These are phyloP conservation scores for Peniophora sp. DNA, from an alignment of 1,284 basidiomycete genomes.

Conservation along the genomic window DNA sequence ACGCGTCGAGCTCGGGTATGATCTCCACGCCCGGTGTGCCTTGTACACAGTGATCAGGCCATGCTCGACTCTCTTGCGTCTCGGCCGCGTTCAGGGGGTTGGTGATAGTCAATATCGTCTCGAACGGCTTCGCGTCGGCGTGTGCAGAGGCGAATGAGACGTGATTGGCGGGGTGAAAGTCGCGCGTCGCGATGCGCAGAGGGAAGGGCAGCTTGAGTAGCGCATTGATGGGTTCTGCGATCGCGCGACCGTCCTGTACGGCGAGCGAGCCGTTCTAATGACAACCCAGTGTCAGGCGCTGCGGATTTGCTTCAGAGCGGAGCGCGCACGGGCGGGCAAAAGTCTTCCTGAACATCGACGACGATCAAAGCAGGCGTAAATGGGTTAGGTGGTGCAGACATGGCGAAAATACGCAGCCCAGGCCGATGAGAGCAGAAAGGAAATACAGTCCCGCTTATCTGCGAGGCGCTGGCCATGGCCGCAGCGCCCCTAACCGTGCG, in stretches of 20 bases:
- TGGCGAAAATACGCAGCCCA: too few relatives aligned
- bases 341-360: constrained; percentile 60
- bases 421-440: too few relatives aligned
- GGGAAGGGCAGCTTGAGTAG: constrained; percentile 33
- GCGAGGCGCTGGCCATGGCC: too few relatives aligned
- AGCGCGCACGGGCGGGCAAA: constrained; percentile 41
- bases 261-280: constrained; percentile 41
- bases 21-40: constrained; percentile 34
- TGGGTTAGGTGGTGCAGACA: too few relatives aligned
- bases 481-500: too few relatives aligned
- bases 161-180: constrained; percentile 50
- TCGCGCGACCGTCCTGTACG: constrained; percentile 36
- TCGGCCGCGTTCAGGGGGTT: constrained; percentile 24
- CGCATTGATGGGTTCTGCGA: constrained; percentile 36
- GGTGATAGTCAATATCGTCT: constrained; percentile 24
- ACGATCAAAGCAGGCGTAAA: constrained; percentile 35
- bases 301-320: neutral
- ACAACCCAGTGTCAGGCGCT: neutral
- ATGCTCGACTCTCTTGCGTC: constrained; percentile 37
- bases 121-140: constrained; percentile 28
- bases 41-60: constrained; percentile 56
- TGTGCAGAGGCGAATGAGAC: constrained; percentile 60
- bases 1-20: constrained; percentile 25
- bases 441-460: too few relatives aligned
- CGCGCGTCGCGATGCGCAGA: constrained; percentile 38